Evolutionary conservation across 345 rosid genomes (phyloP).

Genomic region (Chamaenerion angustifolium): DNA sequence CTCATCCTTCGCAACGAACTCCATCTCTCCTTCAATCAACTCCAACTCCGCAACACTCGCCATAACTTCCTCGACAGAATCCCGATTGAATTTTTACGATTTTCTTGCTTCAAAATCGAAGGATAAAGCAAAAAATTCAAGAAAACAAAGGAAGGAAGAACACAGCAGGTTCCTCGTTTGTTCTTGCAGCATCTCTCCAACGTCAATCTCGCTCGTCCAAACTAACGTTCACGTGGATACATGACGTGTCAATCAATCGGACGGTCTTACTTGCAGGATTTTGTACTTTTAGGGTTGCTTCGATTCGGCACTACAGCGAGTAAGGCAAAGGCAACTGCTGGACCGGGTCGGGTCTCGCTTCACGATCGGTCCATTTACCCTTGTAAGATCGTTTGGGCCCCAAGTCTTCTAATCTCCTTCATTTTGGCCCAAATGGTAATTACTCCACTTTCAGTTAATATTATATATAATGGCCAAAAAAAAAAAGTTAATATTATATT

Average conservation of each 20-base stretch:
- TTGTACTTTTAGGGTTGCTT: conserved; percentile 1
- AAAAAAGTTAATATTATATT: no score
- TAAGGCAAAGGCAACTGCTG: no score
- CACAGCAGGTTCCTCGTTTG: conserved; percentile 4
- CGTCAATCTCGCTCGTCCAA: conserved; percentile 9
- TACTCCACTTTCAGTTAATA: no score
- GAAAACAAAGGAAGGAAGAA: neutral
- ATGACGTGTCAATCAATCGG: conserved; percentile 13
- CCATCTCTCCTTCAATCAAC: conserved; percentile 6
- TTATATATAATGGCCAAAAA: no score
- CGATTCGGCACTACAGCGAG: no score
- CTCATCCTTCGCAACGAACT: conserved; percentile 5
- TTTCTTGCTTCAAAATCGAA: neutral
- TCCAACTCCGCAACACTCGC: conserved; percentile 4
- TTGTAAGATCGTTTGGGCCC: no score
- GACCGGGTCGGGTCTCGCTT: no score
- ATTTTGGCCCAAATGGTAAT: no score
- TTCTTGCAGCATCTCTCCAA: neutral
- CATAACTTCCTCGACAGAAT: conserved; percentile 4
- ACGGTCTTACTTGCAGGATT: conserved; percentile 7
- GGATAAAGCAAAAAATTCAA: neutral
- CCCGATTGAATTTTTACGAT: conserved; percentile 1
- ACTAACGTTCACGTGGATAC: conserved; percentile 6
- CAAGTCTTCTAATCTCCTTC: no score
- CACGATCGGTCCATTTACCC: no score